phyloP scores from a whole-genome alignment of 257 asterid species.

The Solanum acaule region DNA sequence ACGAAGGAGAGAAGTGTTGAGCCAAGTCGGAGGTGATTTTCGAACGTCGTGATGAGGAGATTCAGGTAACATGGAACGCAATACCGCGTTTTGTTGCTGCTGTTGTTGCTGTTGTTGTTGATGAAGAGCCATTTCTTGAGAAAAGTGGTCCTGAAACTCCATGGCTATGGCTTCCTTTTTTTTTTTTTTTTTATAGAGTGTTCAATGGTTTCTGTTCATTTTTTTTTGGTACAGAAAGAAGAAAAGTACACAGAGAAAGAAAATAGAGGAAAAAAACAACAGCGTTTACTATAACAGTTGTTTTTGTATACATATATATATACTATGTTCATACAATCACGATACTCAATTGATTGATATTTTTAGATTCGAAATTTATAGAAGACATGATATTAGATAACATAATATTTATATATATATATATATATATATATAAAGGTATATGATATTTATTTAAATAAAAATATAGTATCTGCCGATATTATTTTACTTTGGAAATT shows the following conservation, averaged over 20 bases:
- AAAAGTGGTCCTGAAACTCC: conserved; percentile 37
- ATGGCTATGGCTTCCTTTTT: not conserved
- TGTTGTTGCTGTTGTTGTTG: conserved; percentile 5
- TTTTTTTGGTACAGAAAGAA: not conserved
- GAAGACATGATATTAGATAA: not conserved
- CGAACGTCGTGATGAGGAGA: not conserved
- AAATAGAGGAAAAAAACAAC: not conserved
- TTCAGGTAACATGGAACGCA: conserved; percentile 1
- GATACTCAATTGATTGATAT: not conserved
- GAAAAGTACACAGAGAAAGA: not conserved
- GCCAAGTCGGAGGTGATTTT: conserved; percentile 23
- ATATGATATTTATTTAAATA: no score
- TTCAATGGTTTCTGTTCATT: not conserved
- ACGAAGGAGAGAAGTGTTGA: conserved; percentile 15
- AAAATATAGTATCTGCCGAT: no score
- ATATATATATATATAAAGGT: no score
- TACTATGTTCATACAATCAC: not conserved
- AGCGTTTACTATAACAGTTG: not conserved
- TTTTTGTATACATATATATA: not conserved
- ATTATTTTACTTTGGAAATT: no score
- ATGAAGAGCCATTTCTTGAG: conserved; percentile 27
- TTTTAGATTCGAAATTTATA: accelerated
- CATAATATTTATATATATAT: not conserved
- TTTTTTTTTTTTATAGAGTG: not conserved
- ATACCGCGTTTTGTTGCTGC: not conserved